phyloP scores from a whole-genome alignment of 2,329 filamentous ascomycete genomes.

The Dothideomycetes sp. region DNA sequence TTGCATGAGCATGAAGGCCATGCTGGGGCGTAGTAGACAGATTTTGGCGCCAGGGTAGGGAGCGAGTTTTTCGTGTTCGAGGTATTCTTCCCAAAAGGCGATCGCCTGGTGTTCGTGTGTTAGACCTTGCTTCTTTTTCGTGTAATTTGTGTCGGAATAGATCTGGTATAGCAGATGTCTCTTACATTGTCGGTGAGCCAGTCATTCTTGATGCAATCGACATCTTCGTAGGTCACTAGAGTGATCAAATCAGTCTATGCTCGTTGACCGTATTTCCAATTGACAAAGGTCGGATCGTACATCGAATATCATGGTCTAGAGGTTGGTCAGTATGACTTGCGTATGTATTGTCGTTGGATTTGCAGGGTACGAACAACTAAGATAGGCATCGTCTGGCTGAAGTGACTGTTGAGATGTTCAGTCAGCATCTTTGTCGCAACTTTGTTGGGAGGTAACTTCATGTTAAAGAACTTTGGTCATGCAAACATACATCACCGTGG shows the following conservation, averaged over 20 bases:
- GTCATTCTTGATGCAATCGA: conserved; percentile 79
- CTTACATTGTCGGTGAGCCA: conserved; percentile 94
- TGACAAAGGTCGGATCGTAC: conserved; percentile 39
- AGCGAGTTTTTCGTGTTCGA: conserved; percentile 79
- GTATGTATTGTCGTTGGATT: too few species aligned
- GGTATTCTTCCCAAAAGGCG: conserved; percentile 94
- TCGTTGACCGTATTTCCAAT: conserved; percentile 15
- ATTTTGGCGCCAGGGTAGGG: conserved; percentile 78
- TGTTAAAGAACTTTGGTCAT: neutral
- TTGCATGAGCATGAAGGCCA: conserved; percentile 86
- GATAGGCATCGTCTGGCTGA: conserved; percentile 55
- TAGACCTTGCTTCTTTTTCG: neutral
- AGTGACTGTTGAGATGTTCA: neutral
- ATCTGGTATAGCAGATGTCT: neutral
- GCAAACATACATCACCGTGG: conserved; percentile 38
- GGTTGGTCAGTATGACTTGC: too few species aligned
- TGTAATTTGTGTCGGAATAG: neutral
- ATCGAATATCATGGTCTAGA: conserved; percentile 55
- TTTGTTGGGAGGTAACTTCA: conserved; percentile 5
- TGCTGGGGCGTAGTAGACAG: conserved; percentile 79
- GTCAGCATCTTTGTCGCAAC: conserved; percentile 20
- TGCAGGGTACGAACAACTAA: conserved; percentile 52
- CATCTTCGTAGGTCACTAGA: conserved; percentile 80
- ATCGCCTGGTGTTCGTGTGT: conserved; percentile 66
- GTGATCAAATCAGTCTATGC: conserved; percentile 19